phyloP scores from a whole-genome alignment of 208 protist genomes.

The Giardia duodenalis region DNA sequence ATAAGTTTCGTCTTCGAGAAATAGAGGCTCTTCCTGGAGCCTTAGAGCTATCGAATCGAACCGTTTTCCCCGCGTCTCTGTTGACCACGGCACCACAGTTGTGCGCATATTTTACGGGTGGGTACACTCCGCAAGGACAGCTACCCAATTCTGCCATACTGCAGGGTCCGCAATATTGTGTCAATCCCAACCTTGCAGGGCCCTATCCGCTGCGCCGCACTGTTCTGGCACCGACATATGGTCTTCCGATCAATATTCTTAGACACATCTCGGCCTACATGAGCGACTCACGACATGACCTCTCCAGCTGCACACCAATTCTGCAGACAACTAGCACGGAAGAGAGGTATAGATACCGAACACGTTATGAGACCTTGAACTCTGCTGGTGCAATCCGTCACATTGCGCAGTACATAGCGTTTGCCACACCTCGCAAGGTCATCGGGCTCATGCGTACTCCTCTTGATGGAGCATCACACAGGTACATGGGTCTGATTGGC shows the following conservation, averaged over 20 bases:
- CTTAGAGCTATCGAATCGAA: slow-evolving; percentile 14
- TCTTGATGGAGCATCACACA: slow-evolving; percentile 5
- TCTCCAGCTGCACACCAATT: background rate
- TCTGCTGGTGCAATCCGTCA: background rate
- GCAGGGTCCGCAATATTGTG: background rate
- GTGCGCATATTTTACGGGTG: background rate
- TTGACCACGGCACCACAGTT: background rate
- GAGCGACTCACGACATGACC: background rate
- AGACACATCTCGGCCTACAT: background rate
- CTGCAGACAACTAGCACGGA: background rate
- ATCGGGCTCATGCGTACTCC: slow-evolving; percentile 19
- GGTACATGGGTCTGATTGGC: slow-evolving; percentile 13
- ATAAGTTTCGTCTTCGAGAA: background rate
- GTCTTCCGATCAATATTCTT: background rate
- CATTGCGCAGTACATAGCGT: background rate
- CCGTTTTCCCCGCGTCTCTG: background rate
- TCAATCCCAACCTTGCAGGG: slow-evolving; percentile 23
- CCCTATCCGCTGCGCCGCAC: background rate
- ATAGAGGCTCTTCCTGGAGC: background rate
- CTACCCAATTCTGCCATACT: background rate
- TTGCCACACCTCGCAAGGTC: slow-evolving; percentile 1
- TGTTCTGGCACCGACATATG: slow-evolving; percentile 11
- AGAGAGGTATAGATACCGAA: slow-evolving; percentile 10
- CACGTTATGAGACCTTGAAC: slow-evolving; percentile 16
- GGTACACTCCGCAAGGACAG: background rate